Base-by-base conservation (phyloP, 2,329 filamentous ascomycete species). In the Bipolaris zeicola region DNA sequence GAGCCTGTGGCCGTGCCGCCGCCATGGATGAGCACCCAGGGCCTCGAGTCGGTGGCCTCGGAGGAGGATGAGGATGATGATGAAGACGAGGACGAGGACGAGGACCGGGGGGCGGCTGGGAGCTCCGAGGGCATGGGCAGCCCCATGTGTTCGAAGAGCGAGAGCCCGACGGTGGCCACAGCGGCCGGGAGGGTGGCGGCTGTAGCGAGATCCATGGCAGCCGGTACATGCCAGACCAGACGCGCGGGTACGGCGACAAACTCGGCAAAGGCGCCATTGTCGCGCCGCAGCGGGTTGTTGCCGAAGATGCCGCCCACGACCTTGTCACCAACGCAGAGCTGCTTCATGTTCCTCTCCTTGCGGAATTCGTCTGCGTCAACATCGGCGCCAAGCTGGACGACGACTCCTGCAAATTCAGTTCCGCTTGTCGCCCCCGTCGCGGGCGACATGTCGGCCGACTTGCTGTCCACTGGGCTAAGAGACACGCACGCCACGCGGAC, bases 191-290 rank as follows among this genome's bases (percentile, higher is more conserved):
- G 43, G 0, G 78, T 76, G 2, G 69, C 71, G 2, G 73, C 77
- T 33, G 76, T 55, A 10, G 67, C 65, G 0, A 52, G 61, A 0
- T 67, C 37, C n/a, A 77, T 66, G 1, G 34, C 54, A 1, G 52
- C 34, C 0, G 78, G 77, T 0, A 80, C 47, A 3, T 68, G 69
- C 60, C 80, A 38, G 0, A 65, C 62, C 16, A 79, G 77, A 46
- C 78, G 64, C 31, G 72, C 72, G 50, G 74, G 77, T 0, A 64
- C 76, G 1, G 75, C 76, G 1, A 78, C 28, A 42, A 59, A 53
- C 0, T 74, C 69, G 37, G 63, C 61, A 38, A 64, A 63, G 54
- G 71, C 62, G 1, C 68, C 69, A 60, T 16, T 16, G 5, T 10
- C 20, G 2, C 43, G 46, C 1, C 49, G 24, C 2, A 24, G 4